phyloP scores from a whole-genome alignment of 129 eudicot species.

The Centella asiatica region DNA sequence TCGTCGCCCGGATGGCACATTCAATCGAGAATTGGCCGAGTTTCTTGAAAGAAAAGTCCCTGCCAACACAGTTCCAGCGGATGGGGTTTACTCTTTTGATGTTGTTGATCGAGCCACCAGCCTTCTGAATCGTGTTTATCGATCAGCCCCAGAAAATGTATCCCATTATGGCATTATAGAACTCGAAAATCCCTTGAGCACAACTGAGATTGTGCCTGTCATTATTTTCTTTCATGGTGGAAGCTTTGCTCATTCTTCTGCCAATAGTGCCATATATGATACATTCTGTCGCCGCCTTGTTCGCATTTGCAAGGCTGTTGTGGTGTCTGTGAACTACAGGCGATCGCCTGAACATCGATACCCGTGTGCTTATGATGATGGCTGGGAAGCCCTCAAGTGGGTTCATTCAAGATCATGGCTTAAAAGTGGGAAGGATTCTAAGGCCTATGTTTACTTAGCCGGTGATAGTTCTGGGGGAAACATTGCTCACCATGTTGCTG shows the following conservation, averaged over 20 bases:
- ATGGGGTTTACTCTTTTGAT: constrained; percentile 51
- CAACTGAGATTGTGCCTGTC: constrained; percentile 33
- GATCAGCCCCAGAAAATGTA: constrained; percentile 26
- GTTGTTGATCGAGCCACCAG: constrained; percentile 33
- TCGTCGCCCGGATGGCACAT: constrained; percentile 50
- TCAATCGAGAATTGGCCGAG: constrained; percentile 40
- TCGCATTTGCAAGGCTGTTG: constrained; percentile 23
- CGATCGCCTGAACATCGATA: constrained; percentile 31
- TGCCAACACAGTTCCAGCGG: constrained; percentile 38
- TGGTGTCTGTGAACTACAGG: constrained; percentile 34
- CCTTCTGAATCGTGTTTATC: constrained; percentile 41
- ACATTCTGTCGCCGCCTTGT: constrained; percentile 26
- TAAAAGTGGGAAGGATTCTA: constrained; percentile 29
- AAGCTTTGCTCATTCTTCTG: constrained; percentile 25
- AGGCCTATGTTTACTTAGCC: constrained; percentile 36
- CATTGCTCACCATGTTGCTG: constrained; percentile 49
- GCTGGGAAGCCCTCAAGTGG: constrained; percentile 34
- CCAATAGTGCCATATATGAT: constrained; percentile 21
- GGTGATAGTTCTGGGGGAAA: constrained; percentile 66
- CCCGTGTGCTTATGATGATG: constrained; percentile 41
- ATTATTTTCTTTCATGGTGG: constrained; percentile 36
- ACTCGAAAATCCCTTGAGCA: constrained; percentile 39
- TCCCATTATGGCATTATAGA: constrained; percentile 22
- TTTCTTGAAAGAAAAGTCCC: constrained; percentile 47
- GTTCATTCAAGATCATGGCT: constrained; percentile 43